Conservation (phyloP, 2,329 filamentous ascomycete species). For the Helminthosporium solani region DNA sequence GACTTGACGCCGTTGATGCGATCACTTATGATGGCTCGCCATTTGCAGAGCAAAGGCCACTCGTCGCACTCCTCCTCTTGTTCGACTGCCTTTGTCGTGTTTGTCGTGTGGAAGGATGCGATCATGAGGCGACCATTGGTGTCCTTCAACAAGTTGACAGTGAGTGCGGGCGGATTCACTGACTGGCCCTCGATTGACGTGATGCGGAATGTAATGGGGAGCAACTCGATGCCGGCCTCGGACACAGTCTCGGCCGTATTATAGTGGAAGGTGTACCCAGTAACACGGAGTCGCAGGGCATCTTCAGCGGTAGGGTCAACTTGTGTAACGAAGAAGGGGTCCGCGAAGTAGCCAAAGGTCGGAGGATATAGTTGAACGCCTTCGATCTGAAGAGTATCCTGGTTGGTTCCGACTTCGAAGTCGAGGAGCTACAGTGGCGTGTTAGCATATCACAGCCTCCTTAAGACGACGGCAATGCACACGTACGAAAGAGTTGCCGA, state of each 20-base stretch:
- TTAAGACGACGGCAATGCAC: slow-evolving; percentile 11
- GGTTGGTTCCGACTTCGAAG: slow-evolving; percentile 36
- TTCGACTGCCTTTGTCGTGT: slow-evolving; percentile 19
- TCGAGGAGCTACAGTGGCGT: slow-evolving; percentile 33
- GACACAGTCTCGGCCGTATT: slow-evolving; percentile 37
- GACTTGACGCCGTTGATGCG: slow-evolving; percentile 38
- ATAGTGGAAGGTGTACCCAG: slow-evolving; percentile 39
- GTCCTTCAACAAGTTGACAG: slow-evolving; percentile 42
- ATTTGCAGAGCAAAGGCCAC: slow-evolving; percentile 45
- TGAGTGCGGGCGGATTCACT: slow-evolving; percentile 35
- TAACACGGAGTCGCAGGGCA: slow-evolving; percentile 36
- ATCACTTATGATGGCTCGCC: slow-evolving; percentile 42
- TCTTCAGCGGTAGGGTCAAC: slow-evolving; percentile 28
- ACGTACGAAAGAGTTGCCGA: slow-evolving; percentile 40
- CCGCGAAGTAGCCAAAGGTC: slow-evolving; percentile 28
- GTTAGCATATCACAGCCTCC: slow-evolving; percentile 18
- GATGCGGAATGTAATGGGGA: slow-evolving; percentile 42
- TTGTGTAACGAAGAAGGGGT: slow-evolving; percentile 38
- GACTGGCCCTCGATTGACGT: slow-evolving; percentile 34
- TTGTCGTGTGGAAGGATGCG: slow-evolving; percentile 35
- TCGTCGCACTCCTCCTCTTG: slow-evolving; percentile 37
- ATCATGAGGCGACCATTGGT: slow-evolving; percentile 41
- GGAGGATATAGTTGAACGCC: slow-evolving; percentile 44
- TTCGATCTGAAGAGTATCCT: slow-evolving; percentile 37
- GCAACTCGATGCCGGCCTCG: slow-evolving; percentile 40